Percentiles rank a stretch among this genome's conserved stretches.
phyloP scores from a whole-genome alignment of 2,329 filamentous ascomycete genomes.

The Sporothrix mexicana region DNA sequence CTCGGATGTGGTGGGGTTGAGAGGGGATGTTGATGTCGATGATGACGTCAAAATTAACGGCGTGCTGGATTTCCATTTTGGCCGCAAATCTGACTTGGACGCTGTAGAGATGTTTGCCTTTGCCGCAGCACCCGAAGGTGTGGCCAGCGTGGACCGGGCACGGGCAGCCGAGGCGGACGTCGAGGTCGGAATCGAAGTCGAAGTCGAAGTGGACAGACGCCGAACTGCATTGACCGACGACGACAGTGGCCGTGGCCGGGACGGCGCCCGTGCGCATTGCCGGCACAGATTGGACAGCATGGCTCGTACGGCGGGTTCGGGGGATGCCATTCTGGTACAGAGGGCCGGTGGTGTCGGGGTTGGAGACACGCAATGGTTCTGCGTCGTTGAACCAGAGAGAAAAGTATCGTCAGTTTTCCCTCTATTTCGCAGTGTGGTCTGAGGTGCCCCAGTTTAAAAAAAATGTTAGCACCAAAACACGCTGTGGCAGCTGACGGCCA shows the following conservation, averaged over 20 bases:
- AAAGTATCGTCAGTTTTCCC: slow-evolving; percentile 17
- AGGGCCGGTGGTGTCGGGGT: slow-evolving; percentile 9
- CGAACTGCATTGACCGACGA: slow-evolving; percentile 21
- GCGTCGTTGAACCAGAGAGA: not conserved
- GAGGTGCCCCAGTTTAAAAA: slow-evolving; percentile 33
- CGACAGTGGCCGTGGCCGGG: slow-evolving; percentile 30
- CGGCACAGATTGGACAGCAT: slow-evolving; percentile 40
- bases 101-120: not conserved
- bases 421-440: slow-evolving; percentile 30
- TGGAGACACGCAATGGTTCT: slow-evolving; percentile 5
- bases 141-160: slow-evolving; percentile 19
- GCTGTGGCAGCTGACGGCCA: not conserved
- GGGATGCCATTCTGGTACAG: slow-evolving; percentile 32
- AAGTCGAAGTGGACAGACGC: slow-evolving; percentile 7
- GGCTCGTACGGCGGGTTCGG: slow-evolving; percentile 39
- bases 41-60: too few relatives aligned
- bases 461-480: slow-evolving; percentile 30
- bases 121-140: slow-evolving; percentile 12
- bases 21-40: not conserved
- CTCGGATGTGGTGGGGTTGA: slow-evolving; percentile 25
- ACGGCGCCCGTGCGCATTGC: slow-evolving; percentile 37
- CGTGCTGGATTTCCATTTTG: not conserved
- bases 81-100: not conserved
- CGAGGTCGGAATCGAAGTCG: too few relatives aligned
- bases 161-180: not conserved